Percentiles rank a stretch among this genome's conserved stretches.
Conservation (phyloP, 805 yeast genomes). For the Saccharomyces jurei region DNA sequence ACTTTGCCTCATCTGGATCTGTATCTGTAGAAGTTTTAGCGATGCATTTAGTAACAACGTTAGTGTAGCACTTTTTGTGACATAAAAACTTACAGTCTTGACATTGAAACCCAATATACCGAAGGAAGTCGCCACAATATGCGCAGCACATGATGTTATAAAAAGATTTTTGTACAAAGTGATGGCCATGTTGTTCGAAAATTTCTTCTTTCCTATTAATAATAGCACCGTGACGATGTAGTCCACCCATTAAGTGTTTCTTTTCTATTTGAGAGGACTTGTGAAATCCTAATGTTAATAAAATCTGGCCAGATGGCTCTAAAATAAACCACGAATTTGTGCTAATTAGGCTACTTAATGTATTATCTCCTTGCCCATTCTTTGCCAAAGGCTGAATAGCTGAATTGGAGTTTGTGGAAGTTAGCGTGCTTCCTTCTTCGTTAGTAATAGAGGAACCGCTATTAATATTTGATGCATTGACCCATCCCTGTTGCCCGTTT, state of each 20-base stretch:
- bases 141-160: conserved; percentile 97
- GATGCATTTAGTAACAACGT: conserved; percentile 76
- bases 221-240: conserved; percentile 96
- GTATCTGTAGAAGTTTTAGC: conserved; percentile 64
- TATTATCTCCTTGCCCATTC: background rate
- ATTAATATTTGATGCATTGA: conserved; percentile 57
- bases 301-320: conserved; percentile 90
- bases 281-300: conserved; percentile 69
- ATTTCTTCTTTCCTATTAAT: conserved; percentile 84
- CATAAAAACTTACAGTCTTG: conserved; percentile 77
- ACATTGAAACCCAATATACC: conserved; percentile 81
- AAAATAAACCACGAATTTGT: conserved; percentile 81
- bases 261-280: conserved; percentile 49
- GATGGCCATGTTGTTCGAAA: conserved; percentile 93
- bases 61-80: conserved; percentile 72
- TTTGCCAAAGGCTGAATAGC: conserved; percentile 1
- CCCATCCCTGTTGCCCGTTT: conserved; percentile 74
- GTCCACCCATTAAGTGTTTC: conserved; percentile 45
- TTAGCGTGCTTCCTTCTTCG: conserved; percentile 13
- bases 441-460: conserved; percentile 13
- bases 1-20: conserved; percentile 66
- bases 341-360: conserved; percentile 27
- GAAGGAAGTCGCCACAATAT: conserved; percentile 88
- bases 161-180: conserved; percentile 89
- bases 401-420: conserved; percentile 1